Percentiles rank a stretch among this genome's conserved stretches.
These are phyloP conservation scores for Euphrasia arctica DNA, from an alignment of 305 asterid species.

Conservation along the genomic window DNA sequence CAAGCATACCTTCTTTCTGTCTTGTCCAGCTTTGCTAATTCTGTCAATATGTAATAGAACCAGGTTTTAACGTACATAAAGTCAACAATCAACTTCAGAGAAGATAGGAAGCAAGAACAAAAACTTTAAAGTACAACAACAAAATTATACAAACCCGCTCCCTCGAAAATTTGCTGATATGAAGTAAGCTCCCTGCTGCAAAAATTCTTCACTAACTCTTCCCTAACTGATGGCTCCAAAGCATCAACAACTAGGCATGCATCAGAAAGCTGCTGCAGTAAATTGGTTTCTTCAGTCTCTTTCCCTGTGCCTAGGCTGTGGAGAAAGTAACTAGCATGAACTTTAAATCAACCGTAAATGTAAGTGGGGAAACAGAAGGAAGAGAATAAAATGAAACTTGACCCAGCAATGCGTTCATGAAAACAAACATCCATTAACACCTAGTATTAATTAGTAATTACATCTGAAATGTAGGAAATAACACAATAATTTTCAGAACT, in stretches of 20 bases:
- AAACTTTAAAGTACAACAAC: conserved; percentile 4
- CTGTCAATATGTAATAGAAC: conserved; percentile 37
- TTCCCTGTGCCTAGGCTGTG: conserved; percentile 97
- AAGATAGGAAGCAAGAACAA: conserved; percentile 24
- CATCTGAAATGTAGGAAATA: conserved; percentile 9
- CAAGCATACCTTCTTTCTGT: conserved; percentile 97
- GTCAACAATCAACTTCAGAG: conserved; percentile 24
- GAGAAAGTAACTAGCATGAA: conserved; percentile 26
- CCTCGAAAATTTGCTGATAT: conserved; percentile 96
- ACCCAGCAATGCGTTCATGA: conserved; percentile 1
- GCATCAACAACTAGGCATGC: conserved; percentile 99
- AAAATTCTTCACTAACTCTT: conserved; percentile 83
- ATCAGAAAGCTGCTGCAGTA: conserved; percentile 89
- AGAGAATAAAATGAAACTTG: conserved; percentile 8
- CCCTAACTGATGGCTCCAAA: conserved; percentile 97
- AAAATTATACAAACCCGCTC: conserved; percentile 68
- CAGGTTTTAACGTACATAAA: conserved; percentile 24
- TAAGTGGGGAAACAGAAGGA: too few relatives aligned
- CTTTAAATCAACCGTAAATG: conserved; percentile 11
- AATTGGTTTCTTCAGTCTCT: conserved; percentile 81
- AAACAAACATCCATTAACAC: conserved; percentile 14
- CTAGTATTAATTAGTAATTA: conserved; percentile 1
- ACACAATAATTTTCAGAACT: background rate
- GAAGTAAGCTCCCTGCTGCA: conserved; percentile 94
- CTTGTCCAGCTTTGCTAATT: conserved; percentile 90